Evolutionary conservation across 148 eudicot genomes (phyloP).

Genomic region (Nepenthes gracilis): DNA sequence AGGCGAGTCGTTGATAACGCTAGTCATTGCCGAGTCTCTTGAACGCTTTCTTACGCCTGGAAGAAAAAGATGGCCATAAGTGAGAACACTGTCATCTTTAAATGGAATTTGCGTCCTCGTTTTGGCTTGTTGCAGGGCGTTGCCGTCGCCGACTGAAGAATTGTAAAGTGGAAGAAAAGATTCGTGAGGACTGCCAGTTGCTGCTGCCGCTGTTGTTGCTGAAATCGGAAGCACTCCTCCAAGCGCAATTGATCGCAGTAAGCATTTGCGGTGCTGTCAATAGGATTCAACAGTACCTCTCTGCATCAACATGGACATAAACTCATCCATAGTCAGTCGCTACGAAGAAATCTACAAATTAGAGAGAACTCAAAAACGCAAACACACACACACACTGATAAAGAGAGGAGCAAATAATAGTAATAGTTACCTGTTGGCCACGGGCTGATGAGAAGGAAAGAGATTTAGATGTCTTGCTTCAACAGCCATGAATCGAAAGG

Average conservation of each 20-base stretch:
- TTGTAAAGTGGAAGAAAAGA: conserved; percentile 20
- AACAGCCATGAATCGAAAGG: conserved; percentile 4
- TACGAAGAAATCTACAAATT: too few species aligned
- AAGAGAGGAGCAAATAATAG: too few species aligned
- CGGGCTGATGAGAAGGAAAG: conserved; percentile 5
- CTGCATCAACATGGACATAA: neutral
- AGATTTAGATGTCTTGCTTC: conserved; percentile 10
- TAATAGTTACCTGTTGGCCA: neutral
- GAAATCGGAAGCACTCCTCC: too few species aligned
- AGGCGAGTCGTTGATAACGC: conserved; percentile 5
- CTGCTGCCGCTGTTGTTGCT: too few species aligned
- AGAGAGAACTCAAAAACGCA: too few species aligned
- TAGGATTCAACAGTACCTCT: conserved; percentile 4
- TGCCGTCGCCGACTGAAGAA: conserved; percentile 8
- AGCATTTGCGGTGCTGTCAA: too few species aligned
- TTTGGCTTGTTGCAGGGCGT: conserved; percentile 8
- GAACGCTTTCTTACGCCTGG: conserved; percentile 34
- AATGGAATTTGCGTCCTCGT: conserved; percentile 8
- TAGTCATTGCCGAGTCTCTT: conserved; percentile 13
- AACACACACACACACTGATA: too few species aligned
- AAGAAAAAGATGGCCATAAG: conserved; percentile 24
- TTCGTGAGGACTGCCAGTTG: neutral
- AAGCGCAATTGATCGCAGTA: too few species aligned
- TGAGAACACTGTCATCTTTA: conserved; percentile 57
- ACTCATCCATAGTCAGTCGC: neutral